phyloP scores from a whole-genome alignment of 1,139 yeast species.

The Geotrichum reessii region DNA sequence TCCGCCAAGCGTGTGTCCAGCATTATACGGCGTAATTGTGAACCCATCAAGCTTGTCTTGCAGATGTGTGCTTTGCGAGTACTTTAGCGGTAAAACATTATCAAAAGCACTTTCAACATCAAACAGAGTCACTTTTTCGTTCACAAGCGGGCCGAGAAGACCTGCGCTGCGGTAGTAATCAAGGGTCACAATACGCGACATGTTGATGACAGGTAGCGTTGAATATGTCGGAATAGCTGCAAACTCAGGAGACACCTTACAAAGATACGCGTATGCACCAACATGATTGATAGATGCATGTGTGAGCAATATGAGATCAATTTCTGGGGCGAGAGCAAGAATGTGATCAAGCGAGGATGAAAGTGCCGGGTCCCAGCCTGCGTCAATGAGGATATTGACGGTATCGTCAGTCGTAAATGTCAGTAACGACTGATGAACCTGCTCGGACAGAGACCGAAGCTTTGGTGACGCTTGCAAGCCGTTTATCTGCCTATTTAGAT shows the following conservation, averaged over 20 bases:
- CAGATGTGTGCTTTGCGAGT: slow-evolving; percentile 56
- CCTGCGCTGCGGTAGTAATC: slow-evolving; percentile 74
- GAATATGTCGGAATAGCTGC: slow-evolving; percentile 72
- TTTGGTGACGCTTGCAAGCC: slow-evolving; percentile 3
- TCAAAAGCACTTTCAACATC: slow-evolving; percentile 82
- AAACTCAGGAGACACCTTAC: slow-evolving; percentile 59
- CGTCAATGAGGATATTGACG: slow-evolving; percentile 34
- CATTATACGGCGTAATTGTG: slow-evolving; percentile 73
- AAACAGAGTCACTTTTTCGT: slow-evolving; percentile 56
- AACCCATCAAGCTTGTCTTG: slow-evolving; percentile 53
- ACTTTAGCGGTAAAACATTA: slow-evolving; percentile 60
- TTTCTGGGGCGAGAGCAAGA: slow-evolving; percentile 35
- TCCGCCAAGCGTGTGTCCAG: slow-evolving; percentile 94
- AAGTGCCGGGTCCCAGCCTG: slow-evolving; percentile 38
- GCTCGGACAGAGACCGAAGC: slow-evolving; percentile 4
- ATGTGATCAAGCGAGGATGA: slow-evolving; percentile 28
- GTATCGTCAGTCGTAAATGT: slow-evolving; percentile 24
- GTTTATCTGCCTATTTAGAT: slow-evolving; percentile 6
- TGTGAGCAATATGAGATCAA: slow-evolving; percentile 69
- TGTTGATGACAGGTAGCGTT: slow-evolving; percentile 78
- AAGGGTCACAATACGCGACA: slow-evolving; percentile 80
- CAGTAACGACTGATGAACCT: slow-evolving; percentile 28
- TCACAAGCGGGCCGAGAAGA: slow-evolving; percentile 61
- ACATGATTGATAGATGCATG: slow-evolving; percentile 79
- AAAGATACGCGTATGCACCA: slow-evolving; percentile 72